Percentiles rank a stretch among this genome's conserved stretches.
Conservation (phyloP, 2,329 filamentous ascomycete genomes). For the Fusarium dimerum region DNA sequence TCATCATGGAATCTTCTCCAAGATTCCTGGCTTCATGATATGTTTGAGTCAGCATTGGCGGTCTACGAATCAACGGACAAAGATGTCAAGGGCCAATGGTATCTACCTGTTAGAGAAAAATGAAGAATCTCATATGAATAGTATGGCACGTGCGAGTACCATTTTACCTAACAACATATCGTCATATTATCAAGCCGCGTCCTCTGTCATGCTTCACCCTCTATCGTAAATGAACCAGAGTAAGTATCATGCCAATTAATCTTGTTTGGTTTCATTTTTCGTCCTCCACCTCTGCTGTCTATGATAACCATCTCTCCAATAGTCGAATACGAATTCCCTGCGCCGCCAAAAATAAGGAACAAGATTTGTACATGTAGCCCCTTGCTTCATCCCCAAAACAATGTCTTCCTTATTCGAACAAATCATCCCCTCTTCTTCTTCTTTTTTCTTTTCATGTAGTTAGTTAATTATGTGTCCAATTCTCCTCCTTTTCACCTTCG, state of each 20-base stretch:
- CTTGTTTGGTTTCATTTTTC: background rate
- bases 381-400: background rate
- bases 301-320: background rate
- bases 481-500: conserved; percentile 16
- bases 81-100: no score
- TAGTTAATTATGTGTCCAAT: conserved; percentile 16
- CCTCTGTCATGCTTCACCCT: no score
- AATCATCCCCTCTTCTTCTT: background rate
- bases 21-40: no score
- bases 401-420: background rate
- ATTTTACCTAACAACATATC: no score
- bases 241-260: background rate
- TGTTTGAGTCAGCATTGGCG: no score
- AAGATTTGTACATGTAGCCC: background rate
- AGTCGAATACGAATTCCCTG: background rate
- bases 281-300: background rate
- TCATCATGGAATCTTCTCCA: no score
- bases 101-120: no score
- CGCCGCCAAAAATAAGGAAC: background rate
- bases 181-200: no score
- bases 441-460: background rate
- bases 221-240: background rate
- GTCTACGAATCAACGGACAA: no score
- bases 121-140: no score
- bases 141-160: no score